Evolutionary conservation across 2,329 filamentous ascomycete genomes (phyloP).

Genomic region (Epichloe sylvatica): DNA sequence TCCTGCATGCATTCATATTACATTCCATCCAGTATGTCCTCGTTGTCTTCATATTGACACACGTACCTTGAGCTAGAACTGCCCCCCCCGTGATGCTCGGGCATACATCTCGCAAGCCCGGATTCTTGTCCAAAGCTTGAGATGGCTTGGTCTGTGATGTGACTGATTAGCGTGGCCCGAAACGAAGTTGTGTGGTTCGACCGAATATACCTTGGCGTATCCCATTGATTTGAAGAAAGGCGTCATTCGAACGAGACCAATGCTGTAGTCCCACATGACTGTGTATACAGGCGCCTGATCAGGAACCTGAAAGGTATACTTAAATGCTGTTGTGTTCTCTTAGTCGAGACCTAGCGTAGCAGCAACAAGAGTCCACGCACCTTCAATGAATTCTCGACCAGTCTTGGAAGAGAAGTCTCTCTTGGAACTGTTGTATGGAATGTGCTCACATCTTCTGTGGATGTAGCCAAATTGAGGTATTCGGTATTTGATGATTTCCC

Average conservation of each 20-base stretch:
- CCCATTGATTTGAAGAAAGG: slow-evolving; percentile 86
- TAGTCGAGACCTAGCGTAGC: not conserved
- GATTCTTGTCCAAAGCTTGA: slow-evolving; percentile 66
- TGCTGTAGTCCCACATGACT: slow-evolving; percentile 95
- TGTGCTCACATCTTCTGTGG: slow-evolving; percentile 52
- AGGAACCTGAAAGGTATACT: slow-evolving; percentile 67
- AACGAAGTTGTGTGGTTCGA: slow-evolving; percentile 7
- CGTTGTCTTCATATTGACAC: slow-evolving; percentile 11
- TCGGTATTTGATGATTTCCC: slow-evolving; percentile 42
- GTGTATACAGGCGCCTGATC: slow-evolving; percentile 52
- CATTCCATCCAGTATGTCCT: slow-evolving; percentile 6
- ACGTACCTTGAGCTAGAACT: slow-evolving; percentile 71
- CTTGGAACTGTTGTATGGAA: slow-evolving; percentile 91
- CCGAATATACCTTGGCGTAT: slow-evolving; percentile 59
- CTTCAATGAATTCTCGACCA: slow-evolving; percentile 75
- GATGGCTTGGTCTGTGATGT: slow-evolving; percentile 63
- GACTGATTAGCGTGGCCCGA: not conserved
- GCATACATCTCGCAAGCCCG: slow-evolving; percentile 74
- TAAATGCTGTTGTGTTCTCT: slow-evolving; percentile 45
- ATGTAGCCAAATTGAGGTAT: slow-evolving; percentile 54
- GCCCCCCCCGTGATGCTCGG: slow-evolving; percentile 92
- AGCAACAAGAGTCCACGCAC: slow-evolving; percentile 31
- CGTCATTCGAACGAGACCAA: slow-evolving; percentile 85
- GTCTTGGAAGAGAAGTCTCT: slow-evolving; percentile 80
- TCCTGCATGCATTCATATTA: slow-evolving; percentile 40